Evolutionary conservation across 2,329 filamentous ascomycete species (phyloP).

Genomic region (Colletotrichum tropicicola): DNA sequence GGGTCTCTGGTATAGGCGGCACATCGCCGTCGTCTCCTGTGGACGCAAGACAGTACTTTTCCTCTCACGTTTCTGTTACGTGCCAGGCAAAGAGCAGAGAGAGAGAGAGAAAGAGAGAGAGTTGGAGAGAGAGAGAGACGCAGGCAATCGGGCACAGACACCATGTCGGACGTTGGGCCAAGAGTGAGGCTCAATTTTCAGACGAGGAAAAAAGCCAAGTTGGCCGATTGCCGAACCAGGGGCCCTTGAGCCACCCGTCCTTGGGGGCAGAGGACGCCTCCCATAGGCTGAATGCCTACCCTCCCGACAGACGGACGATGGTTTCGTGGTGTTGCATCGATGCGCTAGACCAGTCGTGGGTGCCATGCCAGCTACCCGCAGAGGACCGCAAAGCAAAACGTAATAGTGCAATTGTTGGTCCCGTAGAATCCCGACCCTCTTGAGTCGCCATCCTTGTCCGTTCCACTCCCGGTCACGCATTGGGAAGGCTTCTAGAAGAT

Average conservation of each 20-base stretch:
- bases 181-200: constrained; percentile 25
- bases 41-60: too few relatives aligned
- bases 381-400: constrained; percentile 12
- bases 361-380: constrained; percentile 2
- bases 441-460: constrained; percentile 14
- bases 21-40: too few relatives aligned
- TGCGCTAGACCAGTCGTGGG: constrained; percentile 7
- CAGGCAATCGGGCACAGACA: too few relatives aligned
- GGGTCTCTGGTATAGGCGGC: neutral
- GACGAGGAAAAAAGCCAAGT: constrained; percentile 11
- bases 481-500: constrained; percentile 30
- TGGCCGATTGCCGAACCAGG: constrained; percentile 21
- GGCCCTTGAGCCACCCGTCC: constrained; percentile 3
- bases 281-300: neutral
- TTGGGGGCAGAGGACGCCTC: neutral
- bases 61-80: too few relatives aligned
- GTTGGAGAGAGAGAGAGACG: too few relatives aligned
- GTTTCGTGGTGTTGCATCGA: neutral
- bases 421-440: constrained; percentile 24
- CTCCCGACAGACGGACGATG: neutral
- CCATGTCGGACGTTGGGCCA: constrained; percentile 28
- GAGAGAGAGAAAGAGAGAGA: neutral
- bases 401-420: constrained; percentile 17
- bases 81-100: too few relatives aligned
- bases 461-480: constrained; percentile 7